Evolutionary conservation across 2,329 filamentous ascomycete genomes (phyloP), one percentile per base, ranked within the genome.

Genomic region (Cryphonectria japonica): DNA sequence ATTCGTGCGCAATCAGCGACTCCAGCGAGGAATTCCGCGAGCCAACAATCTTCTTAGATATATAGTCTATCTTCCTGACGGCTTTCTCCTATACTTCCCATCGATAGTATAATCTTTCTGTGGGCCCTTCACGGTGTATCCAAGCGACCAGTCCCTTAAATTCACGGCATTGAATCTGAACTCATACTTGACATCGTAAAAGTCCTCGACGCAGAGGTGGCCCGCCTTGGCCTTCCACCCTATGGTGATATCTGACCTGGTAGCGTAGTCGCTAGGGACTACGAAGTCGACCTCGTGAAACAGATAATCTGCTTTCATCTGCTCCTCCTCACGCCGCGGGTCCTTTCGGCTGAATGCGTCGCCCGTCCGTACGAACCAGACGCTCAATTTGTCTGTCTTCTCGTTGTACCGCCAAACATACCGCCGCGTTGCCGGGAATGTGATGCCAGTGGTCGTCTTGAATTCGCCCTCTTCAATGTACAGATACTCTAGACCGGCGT

Each of bases 351-450:
- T 85, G 68, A 83, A 83, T 19, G 83, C 80, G 74, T 93, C 89
- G 22, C 91, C 87, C 0, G 86, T 84, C 73, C 89, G 89, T 54
- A 89, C 89, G 75, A 94, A 94, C 92, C 92, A 95, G 0, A 92
- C 89, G 72, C 88, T 92, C 32, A 95, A 81, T 39, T 78, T 79
- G 75, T 94, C 91, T 1, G 77, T 81, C 13, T 70, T 75, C 73
- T 91, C 89, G 61, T 88, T 83, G 76, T 94, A 94, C 0, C 92
- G 87, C 84, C 92, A 94, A 1, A 93, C 84, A 76, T 95, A 95
- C 14, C 92, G 86, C 32, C 90, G 83, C 14, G 85, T 89, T 0
- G 90, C 90, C 22, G 82, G 84, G 79, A 93, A 91, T 0, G 82
- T 81, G 63, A 89, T 80, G 0, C 87, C 87, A 39, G 83, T 84